Conservation (phyloP, 306 rosid species). For the Dicorynia guianensis region DNA sequence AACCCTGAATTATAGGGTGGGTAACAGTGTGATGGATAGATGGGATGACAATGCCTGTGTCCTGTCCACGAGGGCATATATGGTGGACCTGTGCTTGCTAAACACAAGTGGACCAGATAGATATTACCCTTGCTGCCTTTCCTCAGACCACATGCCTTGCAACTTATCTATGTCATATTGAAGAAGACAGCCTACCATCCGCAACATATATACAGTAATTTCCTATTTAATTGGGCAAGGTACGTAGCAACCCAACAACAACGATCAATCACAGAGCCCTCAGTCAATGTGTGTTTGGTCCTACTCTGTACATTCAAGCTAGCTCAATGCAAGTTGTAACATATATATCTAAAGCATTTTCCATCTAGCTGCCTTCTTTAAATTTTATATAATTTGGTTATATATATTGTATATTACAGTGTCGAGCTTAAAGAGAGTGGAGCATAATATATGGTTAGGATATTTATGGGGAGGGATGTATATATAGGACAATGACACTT, state of each 20-base stretch:
- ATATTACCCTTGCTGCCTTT: conserved; percentile 55
- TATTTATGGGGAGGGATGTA: background rate
- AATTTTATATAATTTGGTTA: too few species aligned
- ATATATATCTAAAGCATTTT: background rate
- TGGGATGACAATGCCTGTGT: conserved; percentile 23
- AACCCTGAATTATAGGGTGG: too few species aligned
- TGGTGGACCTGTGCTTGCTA: conserved; percentile 40
- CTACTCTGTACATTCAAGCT: background rate
- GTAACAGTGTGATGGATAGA: background rate
- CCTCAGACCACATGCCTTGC: conserved; percentile 66
- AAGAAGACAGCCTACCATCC: conserved; percentile 54
- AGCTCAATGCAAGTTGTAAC: conserved; percentile 21
- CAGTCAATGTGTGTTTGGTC: conserved; percentile 29
- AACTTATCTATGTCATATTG: conserved; percentile 44
- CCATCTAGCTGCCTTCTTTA: too few species aligned
- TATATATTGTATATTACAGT: too few species aligned
- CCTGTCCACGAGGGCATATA: conserved; percentile 41
- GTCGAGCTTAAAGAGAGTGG: too few species aligned
- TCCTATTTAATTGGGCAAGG: conserved; percentile 21
- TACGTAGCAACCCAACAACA: conserved; percentile 18
- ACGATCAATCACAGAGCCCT: background rate
- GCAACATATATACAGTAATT: background rate
- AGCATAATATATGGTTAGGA: too few species aligned
- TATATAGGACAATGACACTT: background rate
- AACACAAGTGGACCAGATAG: conserved; percentile 47